Base-by-base conservation (phyloP, 495 filamentous ascomycete species). In the Xylaria bambusicola region DNA sequence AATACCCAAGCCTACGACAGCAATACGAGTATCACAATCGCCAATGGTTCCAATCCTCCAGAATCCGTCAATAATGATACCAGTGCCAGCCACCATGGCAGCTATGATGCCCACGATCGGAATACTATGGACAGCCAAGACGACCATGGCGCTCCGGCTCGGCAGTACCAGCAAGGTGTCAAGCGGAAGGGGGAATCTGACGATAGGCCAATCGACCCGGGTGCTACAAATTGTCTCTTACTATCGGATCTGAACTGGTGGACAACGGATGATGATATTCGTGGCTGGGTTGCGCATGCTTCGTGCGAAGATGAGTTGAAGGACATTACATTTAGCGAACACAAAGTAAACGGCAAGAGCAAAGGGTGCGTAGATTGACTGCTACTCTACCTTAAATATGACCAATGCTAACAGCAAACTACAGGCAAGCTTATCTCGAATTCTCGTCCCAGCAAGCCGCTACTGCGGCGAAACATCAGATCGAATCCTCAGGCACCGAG, bases 331-430 rank as follows among this genome's bases (percentile, higher is more conserved):
- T 98, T 97, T 66, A 96, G 88, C 61, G 94, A 98, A 70, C 94
- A 98, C 73, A 98, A 98, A 73, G 92, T 98, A 13, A 98, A 98
- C 66, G 94, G 94, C 54, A 98, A 98, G 73, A 94, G 90, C 71
- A 97, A 97, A 76, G 92, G 93, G 93, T 97, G 80, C 64, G 87
- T 73, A 42, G 44, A 56, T 27, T 13, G n/a, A 6, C 33, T 56
- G 9, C 8, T 53, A 15, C 18, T 9, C 13, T 36, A 41, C 0
- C 4, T 35, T 40, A 3, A 23, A 10, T 17, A 24, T 36, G 31
- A 41, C 10, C n/a, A 52, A 58, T 35, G 45, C 63, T 73, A 52
- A 66, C 65, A 48, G 23, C 8, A 18, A 33, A 27, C 52, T 54
- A 63, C 68, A 97, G 94, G 6, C 92, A 97, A 87, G 92, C 86